Evolutionary conservation across 1,284 basidiomycete species (phyloP), one percentile per base, ranked within the genome.

Genomic region (Sporisorium iseilematis-ciliati): DNA sequence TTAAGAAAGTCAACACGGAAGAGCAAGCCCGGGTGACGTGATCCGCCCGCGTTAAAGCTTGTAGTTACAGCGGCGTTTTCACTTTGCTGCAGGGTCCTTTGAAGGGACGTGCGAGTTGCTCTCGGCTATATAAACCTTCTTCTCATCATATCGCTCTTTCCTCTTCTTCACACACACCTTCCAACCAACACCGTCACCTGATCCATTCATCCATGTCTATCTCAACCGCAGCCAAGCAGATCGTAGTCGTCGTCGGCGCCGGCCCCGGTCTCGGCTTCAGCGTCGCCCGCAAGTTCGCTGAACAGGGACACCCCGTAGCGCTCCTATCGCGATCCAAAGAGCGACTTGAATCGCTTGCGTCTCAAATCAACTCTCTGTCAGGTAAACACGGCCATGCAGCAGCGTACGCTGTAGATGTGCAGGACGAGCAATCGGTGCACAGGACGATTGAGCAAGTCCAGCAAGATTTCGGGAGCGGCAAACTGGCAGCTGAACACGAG

Each of bases 221-320:
- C 20, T 33, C 54, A 3, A 14, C 50, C 45, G 45, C 63, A 61
- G 66, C 66, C 16, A 68, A 75, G 62, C 71, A 69, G 23, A 75
- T 75, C 35, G 71, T 75, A 2, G 62, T 75, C 6, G 63, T 75
- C 4, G 56, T 62, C 2, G 71, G 71, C 18, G 71, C 74, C 1
- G 74, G 74, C 0, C 68, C 68, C 10, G 74, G 74, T 1, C 31
- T 76, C 12, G 74, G 74, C 6, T 65, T 68, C 33, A 66, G 70
- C 45, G 59, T 73, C 3, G 70, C 70, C 0, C 57, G 56, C 50
- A 66, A 65, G 33, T 73, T 76, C 14, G 58, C 70, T 20, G 62
- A 64, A 21, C 64, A 64, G 12, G 74, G 74, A 5, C 74, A 76
- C 45, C 70, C 74, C 35, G 70, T 73, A 23, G 74, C 74, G n/a